Evolutionary conservation across 352 stramenopile genomes (phyloP), one percentile per base, ranked within the genome.

Genomic region (Phytophthora tentaculata): DNA sequence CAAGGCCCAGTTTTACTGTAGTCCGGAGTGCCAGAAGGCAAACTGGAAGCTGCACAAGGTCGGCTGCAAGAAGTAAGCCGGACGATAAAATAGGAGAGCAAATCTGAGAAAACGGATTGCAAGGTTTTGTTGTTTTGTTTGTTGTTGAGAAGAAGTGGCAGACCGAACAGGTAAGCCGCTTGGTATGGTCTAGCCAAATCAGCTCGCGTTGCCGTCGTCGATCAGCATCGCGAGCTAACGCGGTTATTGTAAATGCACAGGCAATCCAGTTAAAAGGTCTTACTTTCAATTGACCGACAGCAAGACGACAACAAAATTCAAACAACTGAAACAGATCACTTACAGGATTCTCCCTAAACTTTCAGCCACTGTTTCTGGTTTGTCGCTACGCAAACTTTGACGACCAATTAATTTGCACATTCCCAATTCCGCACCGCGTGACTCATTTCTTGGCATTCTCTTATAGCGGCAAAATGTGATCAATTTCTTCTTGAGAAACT

Each of bases 41-140:
- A 83, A 96, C 70, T 96, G 89, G 89, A 91, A 90, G 56, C 73
- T 82, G 57, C 89, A 96, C 77, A 95, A 95, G 65, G 52, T 77
- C 16, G 61, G 74, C 44, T 96, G 89, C 65, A 83, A 66, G 45
- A 73, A 72, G n/a, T 78, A 61, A 67, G 39, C 5, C 35, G 35
- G 14, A 43, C 14, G 50, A 35, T 4, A 13, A 58, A 44, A 29
- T 22, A 48, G 29, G 14, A 47, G 32, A 58, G 28, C 28, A 7
- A 48, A n/a, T 2, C 6, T 58, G 20, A 41, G 47, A 57, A 41
- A 39, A 39, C 8, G 32, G 12, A 14, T 1, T 39, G 32, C 32
- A 39, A 39, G 47, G n/a, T n/a, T 16, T 55, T 26, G 22, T 39
- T 16, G 48, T 39, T 24, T 12, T 49, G 14, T 19, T n/a, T 20